Conservation (phyloP, 495 filamentous ascomycete genomes). For the Daldinia decipiens region DNA sequence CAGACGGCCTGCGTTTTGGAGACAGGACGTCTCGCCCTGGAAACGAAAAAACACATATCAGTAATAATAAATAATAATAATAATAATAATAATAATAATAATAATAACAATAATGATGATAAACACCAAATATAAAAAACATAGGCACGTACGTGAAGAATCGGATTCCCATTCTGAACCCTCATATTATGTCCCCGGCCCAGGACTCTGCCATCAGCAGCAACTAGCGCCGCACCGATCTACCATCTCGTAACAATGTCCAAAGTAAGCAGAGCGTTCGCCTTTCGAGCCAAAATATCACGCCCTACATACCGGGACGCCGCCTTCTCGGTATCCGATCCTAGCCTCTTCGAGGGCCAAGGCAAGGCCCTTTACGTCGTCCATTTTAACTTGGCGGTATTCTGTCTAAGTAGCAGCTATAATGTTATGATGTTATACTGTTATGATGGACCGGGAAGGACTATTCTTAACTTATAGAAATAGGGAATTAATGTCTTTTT, state of each 20-base stretch:
- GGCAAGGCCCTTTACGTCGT: slow-evolving; percentile 63
- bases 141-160: slow-evolving; percentile 71
- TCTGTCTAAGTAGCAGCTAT: no score
- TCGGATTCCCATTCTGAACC: slow-evolving; percentile 78
- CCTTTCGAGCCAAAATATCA: not conserved
- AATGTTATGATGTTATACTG: no score
- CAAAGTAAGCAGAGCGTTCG: not conserved
- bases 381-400: slow-evolving; percentile 51
- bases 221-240: slow-evolving; percentile 81
- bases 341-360: slow-evolving; percentile 83
- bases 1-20: slow-evolving; percentile 81
- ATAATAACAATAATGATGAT: no score
- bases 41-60: no score
- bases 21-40: slow-evolving; percentile 81
- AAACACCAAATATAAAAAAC: not conserved
- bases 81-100: no score
- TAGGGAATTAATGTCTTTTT: not conserved
- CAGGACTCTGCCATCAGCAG: slow-evolving; percentile 75
- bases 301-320: slow-evolving; percentile 66
- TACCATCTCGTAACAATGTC: slow-evolving; percentile 30
- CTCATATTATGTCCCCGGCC: slow-evolving; percentile 87
- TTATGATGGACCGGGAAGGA: no score
- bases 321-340: slow-evolving; percentile 74
- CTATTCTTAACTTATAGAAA: not conserved
- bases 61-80: no score